phyloP scores from a whole-genome alignment of 2,329 filamentous ascomycete genomes.

The Fusarium nurragi region DNA sequence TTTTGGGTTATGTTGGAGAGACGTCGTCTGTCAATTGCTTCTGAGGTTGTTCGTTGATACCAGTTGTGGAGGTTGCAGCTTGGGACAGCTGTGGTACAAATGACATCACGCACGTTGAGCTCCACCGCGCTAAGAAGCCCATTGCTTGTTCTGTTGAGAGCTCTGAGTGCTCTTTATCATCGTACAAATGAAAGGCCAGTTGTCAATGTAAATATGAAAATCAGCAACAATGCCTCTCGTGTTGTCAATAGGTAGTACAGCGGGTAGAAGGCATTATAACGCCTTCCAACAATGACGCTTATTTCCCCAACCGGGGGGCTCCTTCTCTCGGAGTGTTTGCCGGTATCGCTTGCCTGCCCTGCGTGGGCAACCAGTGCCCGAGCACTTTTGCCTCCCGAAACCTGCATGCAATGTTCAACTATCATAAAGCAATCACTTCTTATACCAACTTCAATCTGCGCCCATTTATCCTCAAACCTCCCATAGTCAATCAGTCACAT shows the following conservation, averaged over 20 bases:
- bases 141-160: background rate
- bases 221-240: no score
- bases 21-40: conserved; percentile 26
- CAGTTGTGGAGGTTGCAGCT: conserved; percentile 23
- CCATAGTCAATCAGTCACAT: background rate
- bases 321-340: background rate
- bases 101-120: conserved; percentile 40
- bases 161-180: no score
- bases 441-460: background rate
- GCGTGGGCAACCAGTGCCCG: background rate
- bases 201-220: no score
- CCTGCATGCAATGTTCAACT: no score
- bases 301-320: background rate
- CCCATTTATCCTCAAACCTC: background rate
- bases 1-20: conserved; percentile 5
- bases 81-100: conserved; percentile 16
- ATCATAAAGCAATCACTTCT: no score
- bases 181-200: no score
- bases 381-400: background rate
- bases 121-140: conserved; percentile 22
- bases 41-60: conserved; percentile 7
- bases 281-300: background rate
- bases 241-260: no score
- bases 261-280: no score
- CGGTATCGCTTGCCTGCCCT: background rate